These are phyloP conservation scores for Dactylonectria macrodidyma DNA, from an alignment of 2,329 filamentous ascomycete genomes.

Conservation along the genomic window DNA sequence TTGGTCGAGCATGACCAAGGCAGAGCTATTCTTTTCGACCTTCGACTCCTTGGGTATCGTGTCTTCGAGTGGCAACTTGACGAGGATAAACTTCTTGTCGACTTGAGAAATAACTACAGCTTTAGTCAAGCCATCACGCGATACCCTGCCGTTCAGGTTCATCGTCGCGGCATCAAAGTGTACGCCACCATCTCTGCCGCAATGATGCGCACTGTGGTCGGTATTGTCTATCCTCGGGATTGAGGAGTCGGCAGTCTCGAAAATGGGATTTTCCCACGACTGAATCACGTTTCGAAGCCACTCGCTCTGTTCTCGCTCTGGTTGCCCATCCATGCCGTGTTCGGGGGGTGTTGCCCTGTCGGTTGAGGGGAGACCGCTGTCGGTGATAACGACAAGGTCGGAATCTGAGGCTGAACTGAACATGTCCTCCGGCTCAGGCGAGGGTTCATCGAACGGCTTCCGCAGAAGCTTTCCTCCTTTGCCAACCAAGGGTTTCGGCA, in stretches of 20 bases:
- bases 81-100: constrained; percentile 89
- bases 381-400: neutral
- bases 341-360: neutral
- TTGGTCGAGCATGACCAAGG: constrained; percentile 88
- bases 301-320: constrained; percentile 44
- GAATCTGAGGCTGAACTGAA: neutral
- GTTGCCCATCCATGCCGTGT: constrained; percentile 13
- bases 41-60: neutral
- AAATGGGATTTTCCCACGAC: constrained; percentile 84
- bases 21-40: constrained; percentile 53
- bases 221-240: constrained; percentile 59
- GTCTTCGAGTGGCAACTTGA: constrained; percentile 64
- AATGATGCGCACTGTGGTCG: constrained; percentile 1
- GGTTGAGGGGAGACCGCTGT: neutral
- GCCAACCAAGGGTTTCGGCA: constrained; percentile 53
- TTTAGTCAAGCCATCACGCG: constrained; percentile 70
- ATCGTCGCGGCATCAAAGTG: constrained; percentile 50
- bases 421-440: constrained; percentile 30
- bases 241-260: constrained; percentile 63
- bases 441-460: constrained; percentile 60
- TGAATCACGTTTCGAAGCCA: constrained; percentile 76
- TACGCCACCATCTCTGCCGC: constrained; percentile 34
- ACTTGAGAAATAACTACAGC: constrained; percentile 85
- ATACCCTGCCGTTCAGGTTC: constrained; percentile 65
- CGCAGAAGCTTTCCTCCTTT: constrained; percentile 59